Base-by-base conservation (phyloP, 331 rosid species). In the Malus hybrid region DNA sequence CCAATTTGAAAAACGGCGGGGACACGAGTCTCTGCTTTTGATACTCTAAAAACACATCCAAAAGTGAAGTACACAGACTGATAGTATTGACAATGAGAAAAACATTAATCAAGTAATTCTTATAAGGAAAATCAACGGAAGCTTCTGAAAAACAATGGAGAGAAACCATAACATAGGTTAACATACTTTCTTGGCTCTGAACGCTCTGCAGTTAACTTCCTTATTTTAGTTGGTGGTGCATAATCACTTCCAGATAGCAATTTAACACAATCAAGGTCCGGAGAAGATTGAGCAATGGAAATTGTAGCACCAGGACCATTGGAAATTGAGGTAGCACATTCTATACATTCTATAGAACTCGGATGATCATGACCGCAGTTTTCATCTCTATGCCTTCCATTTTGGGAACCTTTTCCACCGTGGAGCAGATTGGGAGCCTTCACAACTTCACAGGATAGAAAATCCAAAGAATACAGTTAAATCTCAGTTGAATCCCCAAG, bases 111-210 rank as follows among this genome's bases (percentile, higher is more conserved):
- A 72, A 33, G 24, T 34, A n/a, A 67, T 72, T 66, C 36, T 50
- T 61, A 71, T n/a, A 20, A 6, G 10, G 12, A 72, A 72, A 61
- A 32, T 34, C 20, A 69, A 73, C 9, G 12, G 63, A 55, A 20
- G 14, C 32, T 6, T 22, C 39, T 65, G 71, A 24, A 70, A 57
- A 69, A 42, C 39, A 69, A 69, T 42, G 24, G 62, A 69, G 54
- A 36, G 24, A 67, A 76, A 67, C 73, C 16, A 46, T 39, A 80
- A 69, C 60, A 66, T 80, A 70, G 76, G 70, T 36, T 72, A 60
- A 77, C 90, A 65, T 92, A 95, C 99, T 83, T 92, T 87, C 72
- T 92, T 10, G 92, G 80, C 78, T 95, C 99, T 5, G 93, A 83
- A 57, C 97, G 90, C 77, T 92, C 99, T 28, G 77, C 57, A 34